A percentile compares a stretch with the other conserved stretches of the same genome.
These are phyloP conservation scores for Schrenkiella parvula DNA, from an alignment of 345 rosid genomes.

Conservation along the genomic window DNA sequence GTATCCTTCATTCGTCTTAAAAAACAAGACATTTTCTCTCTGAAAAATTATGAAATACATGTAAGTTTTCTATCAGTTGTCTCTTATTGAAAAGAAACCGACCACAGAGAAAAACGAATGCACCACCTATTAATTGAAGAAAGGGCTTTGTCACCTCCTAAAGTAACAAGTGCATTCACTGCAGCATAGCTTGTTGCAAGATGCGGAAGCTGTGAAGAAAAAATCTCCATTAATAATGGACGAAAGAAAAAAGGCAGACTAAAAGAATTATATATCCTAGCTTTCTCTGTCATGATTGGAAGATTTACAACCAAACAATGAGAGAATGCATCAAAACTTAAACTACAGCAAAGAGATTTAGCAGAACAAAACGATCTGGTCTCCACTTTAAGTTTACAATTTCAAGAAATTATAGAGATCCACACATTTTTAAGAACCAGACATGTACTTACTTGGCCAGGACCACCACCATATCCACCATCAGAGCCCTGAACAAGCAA, in stretches of 20 bases:
- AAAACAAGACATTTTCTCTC: slow-evolving; percentile 54
- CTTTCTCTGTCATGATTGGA: background rate
- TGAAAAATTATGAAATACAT: slow-evolving; percentile 37
- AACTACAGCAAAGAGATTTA: background rate
- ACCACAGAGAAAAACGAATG: background rate
- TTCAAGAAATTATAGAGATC: background rate
- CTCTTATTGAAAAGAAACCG: background rate
- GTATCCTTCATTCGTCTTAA: slow-evolving; percentile 70
- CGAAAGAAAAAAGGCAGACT: background rate
- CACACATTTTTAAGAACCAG: background rate
- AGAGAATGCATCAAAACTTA: background rate
- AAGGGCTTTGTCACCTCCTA: slow-evolving; percentile 72
- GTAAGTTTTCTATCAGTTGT: slow-evolving; percentile 25
- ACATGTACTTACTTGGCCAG: slow-evolving; percentile 78
- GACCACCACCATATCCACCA: slow-evolving; percentile 96
- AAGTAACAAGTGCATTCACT: slow-evolving; percentile 78
- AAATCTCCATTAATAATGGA: slow-evolving; percentile 3
- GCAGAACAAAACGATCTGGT: background rate
- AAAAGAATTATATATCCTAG: background rate
- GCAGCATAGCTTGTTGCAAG: slow-evolving; percentile 97
- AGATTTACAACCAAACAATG: background rate
- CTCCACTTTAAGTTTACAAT: background rate
- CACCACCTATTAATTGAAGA: slow-evolving; percentile 77
- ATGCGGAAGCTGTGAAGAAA: slow-evolving; percentile 77
- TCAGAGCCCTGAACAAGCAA: slow-evolving; percentile 51